These are phyloP conservation scores for Heterobasidion irregulare DNA, from an alignment of 1,284 basidiomycete species.

Conservation along the genomic window DNA sequence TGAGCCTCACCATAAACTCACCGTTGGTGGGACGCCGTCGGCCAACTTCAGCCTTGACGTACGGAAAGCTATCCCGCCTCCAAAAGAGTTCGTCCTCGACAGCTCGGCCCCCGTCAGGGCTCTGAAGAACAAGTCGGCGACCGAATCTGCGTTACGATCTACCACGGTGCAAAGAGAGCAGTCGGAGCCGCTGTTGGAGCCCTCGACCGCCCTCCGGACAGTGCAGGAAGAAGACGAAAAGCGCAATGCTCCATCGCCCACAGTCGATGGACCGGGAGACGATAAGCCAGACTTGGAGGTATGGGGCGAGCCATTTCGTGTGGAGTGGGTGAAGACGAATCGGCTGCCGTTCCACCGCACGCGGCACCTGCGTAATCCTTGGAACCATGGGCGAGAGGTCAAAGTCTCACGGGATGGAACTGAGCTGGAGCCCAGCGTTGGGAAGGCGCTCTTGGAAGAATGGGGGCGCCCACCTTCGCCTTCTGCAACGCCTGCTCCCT, in stretches of 20 bases:
- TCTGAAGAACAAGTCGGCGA: neutral
- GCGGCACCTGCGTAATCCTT: conserved; percentile 80
- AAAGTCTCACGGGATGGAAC: conserved; percentile 92
- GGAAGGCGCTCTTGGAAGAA: conserved; percentile 65
- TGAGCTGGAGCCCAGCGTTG: conserved; percentile 81
- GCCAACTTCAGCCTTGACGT: conserved; percentile 25
- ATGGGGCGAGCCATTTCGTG: conserved; percentile 74
- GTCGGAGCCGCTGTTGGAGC: conserved; percentile 11
- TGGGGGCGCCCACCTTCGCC: conserved; percentile 37
- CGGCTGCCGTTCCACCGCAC: conserved; percentile 75
- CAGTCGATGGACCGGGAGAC: neutral
- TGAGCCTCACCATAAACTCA: conserved; percentile 26
- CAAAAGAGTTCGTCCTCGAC: conserved; percentile 31
- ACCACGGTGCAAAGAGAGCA: conserved; percentile 9
- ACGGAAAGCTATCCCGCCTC: conserved; percentile 1
- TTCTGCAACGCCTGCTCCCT: neutral
- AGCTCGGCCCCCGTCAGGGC: conserved; percentile 32
- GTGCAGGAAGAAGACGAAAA: conserved; percentile 10
- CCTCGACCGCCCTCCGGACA: conserved; percentile 11
- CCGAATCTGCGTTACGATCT: conserved; percentile 3
- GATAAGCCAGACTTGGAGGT: conserved; percentile 22
- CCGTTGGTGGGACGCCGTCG: conserved; percentile 13
- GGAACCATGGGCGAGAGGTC: conserved; percentile 88
- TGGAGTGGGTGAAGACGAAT: conserved; percentile 79
- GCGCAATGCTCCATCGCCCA: neutral